Base-by-base conservation (phyloP, 805 yeast species). In the Ascoidea tarda region DNA sequence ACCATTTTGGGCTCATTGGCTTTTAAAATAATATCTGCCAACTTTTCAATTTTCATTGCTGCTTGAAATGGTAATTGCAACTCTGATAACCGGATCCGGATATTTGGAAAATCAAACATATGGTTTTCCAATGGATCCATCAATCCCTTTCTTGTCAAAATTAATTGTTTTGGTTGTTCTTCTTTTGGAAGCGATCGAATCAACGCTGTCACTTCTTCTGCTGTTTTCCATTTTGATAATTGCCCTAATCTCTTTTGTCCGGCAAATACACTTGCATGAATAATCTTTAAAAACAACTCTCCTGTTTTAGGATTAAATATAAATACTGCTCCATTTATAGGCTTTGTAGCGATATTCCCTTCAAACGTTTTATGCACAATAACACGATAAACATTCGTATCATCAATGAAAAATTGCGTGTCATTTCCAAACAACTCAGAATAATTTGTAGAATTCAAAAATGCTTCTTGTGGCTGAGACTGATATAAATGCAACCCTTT, bases 171-270 rank as follows among this genome's bases (percentile, higher is more conserved):
- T 1, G 99, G 99, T 61, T 89, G 96, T 66, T 93, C 96, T 61
- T 91, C 97, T 52, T 80, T 75, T 0, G 97, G 97, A 52, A 93
- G 69, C 0, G 97, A 87, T 47, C 96, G 75, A 16, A 93, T 77
- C 57, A 93, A 70, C 0, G 96, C 95, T 14, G 96, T 91, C 28
- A 88, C 95, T 66, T 91, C 98, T 67, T 93, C 99, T 0, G 99
- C 98, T 1, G 98, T 82, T 65, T 91, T 93, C 99, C 99, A 93
- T 64, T 93, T 93, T 1, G 98, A 90, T 58, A 93, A 69, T 63
- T 93, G 97, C 33, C 93, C 84, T 55, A 91, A 74, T 60, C 97
- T 83, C 62, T 88, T 90, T 66, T 93, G 98, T 16, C 99, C 99
- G 4, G 96, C 84, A 95, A 96, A 93, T 1, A 88, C 96, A 5